Evolutionary conservation across 352 stramenopile species (phyloP), one percentile per base, ranked within the genome.

Genomic region (Phytophthora pluvialis): DNA sequence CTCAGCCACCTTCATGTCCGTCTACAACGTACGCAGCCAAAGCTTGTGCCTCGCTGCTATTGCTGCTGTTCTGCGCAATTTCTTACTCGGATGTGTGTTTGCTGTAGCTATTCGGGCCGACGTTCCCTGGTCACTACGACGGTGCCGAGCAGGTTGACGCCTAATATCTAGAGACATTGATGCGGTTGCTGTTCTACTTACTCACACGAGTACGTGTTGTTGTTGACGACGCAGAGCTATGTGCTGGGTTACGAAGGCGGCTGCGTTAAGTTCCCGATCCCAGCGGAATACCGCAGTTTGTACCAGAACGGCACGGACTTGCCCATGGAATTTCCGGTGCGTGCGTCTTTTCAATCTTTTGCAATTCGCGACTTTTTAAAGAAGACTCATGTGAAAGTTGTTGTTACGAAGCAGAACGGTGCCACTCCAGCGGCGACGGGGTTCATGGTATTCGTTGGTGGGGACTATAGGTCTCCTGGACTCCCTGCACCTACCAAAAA

Each of bases 1-100:
- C 53, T 73, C 82, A 9, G 81, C 88, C 31, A 94, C 88, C 28
- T 95, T 94, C 71, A 93, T 94, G 80, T 94, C 88, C 18, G 76
- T 95, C 12, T 95, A 95, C 73, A 93, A 95, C 45, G 88, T 95
- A 72, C 32, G 71, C 56, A 42, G 28, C 9, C 11, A 39, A 15
- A 43, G 21, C 21, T 15, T 42, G 13, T 25, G 6, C 5, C n/a
- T 35, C 42, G 4, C 28, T 56, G 10, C 31, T 45, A 18, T 16
- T 55, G 16, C 2, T 54, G 16, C 2, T 36, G 4, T 36, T 25
- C 0, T 31, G 28, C 46, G 11, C 15, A 60, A 8, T 4, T 44
- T 18, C 10, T 62, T 5, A 12, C 36, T 40, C 5, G 29, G 4
- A 13, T 33, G 6, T 55, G 35, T 18, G 8, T 54, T 7, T 53